Conservation (phyloP, 345 rosid genomes). For the Firmiana major region DNA sequence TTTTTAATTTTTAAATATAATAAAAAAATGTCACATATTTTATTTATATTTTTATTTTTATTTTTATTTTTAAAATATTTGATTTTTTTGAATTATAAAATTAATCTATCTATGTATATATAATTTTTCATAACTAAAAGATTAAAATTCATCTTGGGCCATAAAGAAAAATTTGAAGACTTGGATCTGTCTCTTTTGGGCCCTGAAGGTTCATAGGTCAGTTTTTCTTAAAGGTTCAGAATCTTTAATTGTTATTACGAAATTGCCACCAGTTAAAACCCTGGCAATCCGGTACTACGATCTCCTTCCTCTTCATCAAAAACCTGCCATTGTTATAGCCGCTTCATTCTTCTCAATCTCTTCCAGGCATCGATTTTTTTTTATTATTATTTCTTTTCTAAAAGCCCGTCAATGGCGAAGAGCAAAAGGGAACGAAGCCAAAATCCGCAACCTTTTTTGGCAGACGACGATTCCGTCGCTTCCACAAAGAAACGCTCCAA, state of each 20-base stretch:
- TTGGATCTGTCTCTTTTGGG: background rate
- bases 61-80: too few relatives aligned
- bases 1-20: too few relatives aligned
- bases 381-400: background rate
- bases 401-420: constrained; percentile 17
- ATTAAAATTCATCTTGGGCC: too few relatives aligned
- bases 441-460: constrained; percentile 62
- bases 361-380: background rate
- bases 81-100: too few relatives aligned
- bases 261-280: background rate
- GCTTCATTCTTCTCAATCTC: background rate
- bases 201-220: background rate
- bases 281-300: background rate
- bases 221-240: too few relatives aligned
- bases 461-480: constrained; percentile 42
- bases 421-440: constrained; percentile 53
- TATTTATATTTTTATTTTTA: too few relatives aligned
- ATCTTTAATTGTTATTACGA: background rate
- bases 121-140: too few relatives aligned
- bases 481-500: constrained; percentile 61
- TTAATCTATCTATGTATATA: too few relatives aligned
- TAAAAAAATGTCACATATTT: too few relatives aligned
- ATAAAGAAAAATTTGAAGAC: too few relatives aligned
- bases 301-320: background rate
- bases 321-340: too few relatives aligned